Base-by-base conservation (phyloP, 768 basidiomycete genomes). In the Tubosaeta sp. region DNA sequence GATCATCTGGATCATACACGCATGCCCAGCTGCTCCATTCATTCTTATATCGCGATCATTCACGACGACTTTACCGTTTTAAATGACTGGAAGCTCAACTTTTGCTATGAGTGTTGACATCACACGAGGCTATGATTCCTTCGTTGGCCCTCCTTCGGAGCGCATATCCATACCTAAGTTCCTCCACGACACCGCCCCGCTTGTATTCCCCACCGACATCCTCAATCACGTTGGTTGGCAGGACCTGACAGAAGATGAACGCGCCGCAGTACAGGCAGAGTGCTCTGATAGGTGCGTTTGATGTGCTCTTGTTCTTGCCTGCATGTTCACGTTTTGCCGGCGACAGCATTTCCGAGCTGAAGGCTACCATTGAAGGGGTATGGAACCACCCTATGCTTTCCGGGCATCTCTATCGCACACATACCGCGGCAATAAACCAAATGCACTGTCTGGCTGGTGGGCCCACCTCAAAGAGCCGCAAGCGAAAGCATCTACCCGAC, bases 101-200 rank as follows among this genome's bases (percentile, higher is more conserved):
- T 5, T 17, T 19, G 3, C 19, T n/a, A 60, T 68, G 61, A 62
- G 46, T 46, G 45, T 54, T 38, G 59, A 68, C 54, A 60, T 70
- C 53, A 54, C 49, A 8, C 68, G 67, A 50, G 62, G 65, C 33
- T 61, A 71, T 29, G 81, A 83, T 55, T 81, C 77, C 31, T 72
- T 78, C 50, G 83, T 86, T 65, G 85, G 85, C 0, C 85, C 84
- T 39, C 71, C 83, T 19, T 87, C 85, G 37, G 76, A 83, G 32
- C 69, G 60, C 25, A 73, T 86, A 31, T 64, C 79, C 42, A 56
- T 86, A 42, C 63, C 61, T 26, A 65, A 66, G 1, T 85, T 85
- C 58, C 53, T 79, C 13, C 66, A 71, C 12, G 61, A 70, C 46
- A 69, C 72, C 6, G 33, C 56, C 57, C 38, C 54, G 2, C 47